phyloP scores from a whole-genome alignment of 306 rosid species.

The Quercus cerris region DNA sequence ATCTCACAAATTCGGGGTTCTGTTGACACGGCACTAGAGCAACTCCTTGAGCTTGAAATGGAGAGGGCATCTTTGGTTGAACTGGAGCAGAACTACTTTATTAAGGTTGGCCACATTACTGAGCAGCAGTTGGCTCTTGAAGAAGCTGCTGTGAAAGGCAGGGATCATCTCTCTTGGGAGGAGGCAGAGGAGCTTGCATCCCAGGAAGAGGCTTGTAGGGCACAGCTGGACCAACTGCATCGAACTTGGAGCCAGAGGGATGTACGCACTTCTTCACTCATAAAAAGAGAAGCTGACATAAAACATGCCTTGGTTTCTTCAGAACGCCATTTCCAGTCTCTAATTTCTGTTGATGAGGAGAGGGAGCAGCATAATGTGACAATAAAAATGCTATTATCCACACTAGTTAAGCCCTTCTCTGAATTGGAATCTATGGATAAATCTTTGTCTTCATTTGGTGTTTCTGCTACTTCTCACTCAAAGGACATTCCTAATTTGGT shows the following conservation, averaged over 20 bases:
- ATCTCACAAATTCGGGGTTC: conserved; percentile 89
- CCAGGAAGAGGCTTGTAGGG: conserved; percentile 95
- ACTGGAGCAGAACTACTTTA: conserved; percentile 80
- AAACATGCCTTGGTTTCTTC: conserved; percentile 65
- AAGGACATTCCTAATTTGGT: conserved; percentile 46
- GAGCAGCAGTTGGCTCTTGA: conserved; percentile 92
- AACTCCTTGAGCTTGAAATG: conserved; percentile 76
- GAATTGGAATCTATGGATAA: conserved; percentile 75
- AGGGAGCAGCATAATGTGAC: conserved; percentile 45
- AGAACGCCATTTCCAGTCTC: conserved; percentile 63
- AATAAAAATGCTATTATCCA: conserved; percentile 58
- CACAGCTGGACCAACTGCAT: conserved; percentile 84
- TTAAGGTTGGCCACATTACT: conserved; percentile 80
- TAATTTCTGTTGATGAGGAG: conserved; percentile 54
- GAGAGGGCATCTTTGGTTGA: conserved; percentile 76
- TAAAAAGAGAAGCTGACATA: conserved; percentile 83
- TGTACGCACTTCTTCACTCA: conserved; percentile 56
- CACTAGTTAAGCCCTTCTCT: conserved; percentile 69
- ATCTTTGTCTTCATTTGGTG: conserved; percentile 47
- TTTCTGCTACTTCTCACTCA: conserved; percentile 38
- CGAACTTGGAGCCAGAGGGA: conserved; percentile 94
- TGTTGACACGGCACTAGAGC: conserved; percentile 76
- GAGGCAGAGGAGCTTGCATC: conserved; percentile 98
- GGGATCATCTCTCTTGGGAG: conserved; percentile 98
- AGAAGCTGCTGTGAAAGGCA: conserved; percentile 86